Evolutionary conservation across 768 basidiomycete genomes (phyloP), one percentile per base, ranked within the genome.

Genomic region (Russula virescens): DNA sequence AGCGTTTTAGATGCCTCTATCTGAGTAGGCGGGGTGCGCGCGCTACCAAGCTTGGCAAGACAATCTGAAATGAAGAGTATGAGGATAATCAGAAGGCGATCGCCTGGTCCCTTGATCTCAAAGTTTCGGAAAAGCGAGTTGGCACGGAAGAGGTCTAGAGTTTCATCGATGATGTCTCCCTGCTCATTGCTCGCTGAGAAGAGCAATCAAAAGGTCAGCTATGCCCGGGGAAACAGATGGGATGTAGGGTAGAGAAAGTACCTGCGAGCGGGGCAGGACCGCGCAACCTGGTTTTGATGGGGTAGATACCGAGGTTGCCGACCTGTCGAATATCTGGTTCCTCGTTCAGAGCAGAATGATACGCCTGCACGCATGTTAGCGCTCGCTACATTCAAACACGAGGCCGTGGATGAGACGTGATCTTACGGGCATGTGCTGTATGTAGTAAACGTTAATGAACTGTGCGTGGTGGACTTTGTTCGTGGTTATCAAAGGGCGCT

Each of bases 81-180:
- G 71, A 98, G 85, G 73, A 98, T 85, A 79, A 99, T 98, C 71
- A 99, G 83, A 45, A 93, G 86, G 62, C 95, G 87, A 80, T 97
- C 95, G 55, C 94, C 94, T 58, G 93, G 91, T 19, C 94, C 95
- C 74, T 98, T 96, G 83, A 99, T 98, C 80, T 99, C 97, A 70
- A 98, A 99, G 78, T 98, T 98, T 71, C 97, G 89, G 78, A 99
- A 99, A 64, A 99, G 88, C 42, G 95, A 97, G 77, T 99, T 99
- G 71, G 96, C 95, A 59, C 97, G 90, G 78, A 99, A 99, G 63
- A 98, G 85, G 76, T 96, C 91, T 50, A 99, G 80, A 1, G 94
- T 88, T 76, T 99, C 97, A 75, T 98, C 95, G 67, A 98, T 83
- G 69, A 98, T 94, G 74, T 99, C 97, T 28, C 84, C 82, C 63